These are phyloP conservation scores for Penicillium sumatraense DNA, from an alignment of 2,329 filamentous ascomycete species.

Conservation along the genomic window DNA sequence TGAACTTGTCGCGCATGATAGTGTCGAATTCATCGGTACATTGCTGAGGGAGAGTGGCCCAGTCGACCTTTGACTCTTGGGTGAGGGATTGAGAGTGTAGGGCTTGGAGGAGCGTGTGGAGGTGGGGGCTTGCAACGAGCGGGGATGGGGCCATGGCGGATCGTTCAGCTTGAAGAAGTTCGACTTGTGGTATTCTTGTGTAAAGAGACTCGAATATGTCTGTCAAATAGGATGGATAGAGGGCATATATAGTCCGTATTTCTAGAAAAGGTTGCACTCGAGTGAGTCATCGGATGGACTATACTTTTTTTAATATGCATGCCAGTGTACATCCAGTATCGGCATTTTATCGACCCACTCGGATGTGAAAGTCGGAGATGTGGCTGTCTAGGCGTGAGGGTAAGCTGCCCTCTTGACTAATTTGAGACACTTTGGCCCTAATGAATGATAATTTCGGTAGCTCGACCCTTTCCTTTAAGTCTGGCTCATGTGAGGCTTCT, in stretches of 20 bases:
- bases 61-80: conserved; percentile 34
- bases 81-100: conserved; percentile 38
- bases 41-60: conserved; percentile 25
- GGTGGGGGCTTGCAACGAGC: conserved; percentile 12
- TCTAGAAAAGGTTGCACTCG: background rate
- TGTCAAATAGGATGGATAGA: background rate
- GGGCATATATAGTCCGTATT: background rate
- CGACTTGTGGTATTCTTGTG: background rate
- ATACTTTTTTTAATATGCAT: background rate
- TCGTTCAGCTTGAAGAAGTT: background rate
- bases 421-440: background rate
- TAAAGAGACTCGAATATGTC: too few relatives aligned
- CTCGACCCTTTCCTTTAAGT: too few relatives aligned
- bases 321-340: background rate
- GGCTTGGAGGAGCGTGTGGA: conserved; percentile 32
- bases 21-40: conserved; percentile 35
- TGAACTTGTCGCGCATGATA: conserved; percentile 60
- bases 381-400: background rate
- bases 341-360: background rate
- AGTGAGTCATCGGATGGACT: background rate
- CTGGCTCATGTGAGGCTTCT: too few relatives aligned
- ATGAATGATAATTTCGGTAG: too few relatives aligned
- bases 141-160: conserved; percentile 20
- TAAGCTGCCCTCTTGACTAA: background rate
- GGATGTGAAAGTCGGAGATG: background rate